Percentiles rank a stretch among this genome's conserved stretches.
These are phyloP conservation scores for Penicillium freii DNA, from an alignment of 2,329 filamentous ascomycete genomes.

Conservation along the genomic window DNA sequence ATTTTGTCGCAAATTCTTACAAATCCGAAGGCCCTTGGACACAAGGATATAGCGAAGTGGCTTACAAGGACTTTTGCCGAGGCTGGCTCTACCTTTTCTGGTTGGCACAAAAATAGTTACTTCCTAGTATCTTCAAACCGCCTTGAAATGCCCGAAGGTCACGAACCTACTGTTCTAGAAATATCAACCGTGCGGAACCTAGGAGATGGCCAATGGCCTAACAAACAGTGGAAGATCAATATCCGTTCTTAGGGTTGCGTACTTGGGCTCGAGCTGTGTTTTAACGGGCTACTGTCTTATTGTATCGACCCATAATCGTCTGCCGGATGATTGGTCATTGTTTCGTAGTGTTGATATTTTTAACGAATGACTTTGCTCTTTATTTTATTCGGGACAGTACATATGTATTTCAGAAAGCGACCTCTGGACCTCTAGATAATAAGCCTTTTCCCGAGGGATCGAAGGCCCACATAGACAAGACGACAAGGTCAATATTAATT, in stretches of 20 bases:
- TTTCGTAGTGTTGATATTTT: neutral
- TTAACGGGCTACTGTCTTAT: neutral
- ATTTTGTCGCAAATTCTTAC: neutral
- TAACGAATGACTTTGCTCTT: too few species aligned
- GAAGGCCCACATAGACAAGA: neutral
- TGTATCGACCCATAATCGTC: too few species aligned
- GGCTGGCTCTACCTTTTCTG: neutral
- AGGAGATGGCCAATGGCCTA: neutral
- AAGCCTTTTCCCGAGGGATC: neutral
- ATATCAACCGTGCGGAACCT: neutral
- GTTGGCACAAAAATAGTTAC: neutral
- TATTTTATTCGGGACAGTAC: too few species aligned
- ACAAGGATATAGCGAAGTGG: neutral
- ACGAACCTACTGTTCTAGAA: neutral
- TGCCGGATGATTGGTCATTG: neutral
- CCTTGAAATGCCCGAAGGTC: neutral
- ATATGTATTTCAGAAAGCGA: neutral
- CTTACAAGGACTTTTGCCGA: neutral
- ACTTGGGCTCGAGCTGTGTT: neutral
- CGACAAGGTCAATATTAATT: neutral
- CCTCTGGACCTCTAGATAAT: neutral
- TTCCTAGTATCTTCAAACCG: neutral
- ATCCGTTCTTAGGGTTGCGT: neutral
- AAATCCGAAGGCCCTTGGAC: neutral
- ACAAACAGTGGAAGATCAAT: neutral